phyloP scores from a whole-genome alignment of 805 yeast genomes.

The Ogataea polymorpha region DNA sequence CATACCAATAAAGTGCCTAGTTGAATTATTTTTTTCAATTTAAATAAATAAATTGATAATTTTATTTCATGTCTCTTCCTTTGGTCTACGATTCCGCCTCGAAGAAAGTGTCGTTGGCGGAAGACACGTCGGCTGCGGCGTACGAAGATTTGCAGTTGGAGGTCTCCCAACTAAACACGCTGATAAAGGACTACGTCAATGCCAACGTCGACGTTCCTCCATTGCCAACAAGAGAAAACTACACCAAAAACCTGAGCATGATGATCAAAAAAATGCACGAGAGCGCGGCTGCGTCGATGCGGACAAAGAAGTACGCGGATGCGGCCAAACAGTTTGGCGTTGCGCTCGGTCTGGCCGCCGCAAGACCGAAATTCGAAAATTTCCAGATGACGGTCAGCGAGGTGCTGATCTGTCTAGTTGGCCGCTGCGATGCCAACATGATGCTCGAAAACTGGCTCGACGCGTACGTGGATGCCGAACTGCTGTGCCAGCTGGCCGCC shows the following conservation, averaged over 20 bases:
- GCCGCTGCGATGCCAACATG: conserved; percentile 67
- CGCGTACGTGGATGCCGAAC: conserved; percentile 68
- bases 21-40: background rate
- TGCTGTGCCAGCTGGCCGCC: conserved; percentile 57
- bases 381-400: conserved; percentile 73
- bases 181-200: conserved; percentile 42
- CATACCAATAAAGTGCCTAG: conserved; percentile 36
- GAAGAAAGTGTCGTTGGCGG: conserved; percentile 28
- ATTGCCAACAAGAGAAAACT: conserved; percentile 49
- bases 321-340: conserved; percentile 61
- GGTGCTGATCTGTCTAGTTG: conserved; percentile 59
- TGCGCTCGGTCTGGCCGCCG: conserved; percentile 64
- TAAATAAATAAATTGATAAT: background rate
- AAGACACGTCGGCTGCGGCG: conserved; percentile 18
- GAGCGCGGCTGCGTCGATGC: conserved; percentile 57
- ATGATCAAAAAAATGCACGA: conserved; percentile 65
- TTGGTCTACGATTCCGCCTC: conserved; percentile 30
- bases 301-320: conserved; percentile 51
- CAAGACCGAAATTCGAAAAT: conserved; percentile 70
- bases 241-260: conserved; percentile 53
- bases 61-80: conserved; percentile 22
- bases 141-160: conserved; percentile 29
- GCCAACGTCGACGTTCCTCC: conserved; percentile 50
- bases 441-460: conserved; percentile 50
- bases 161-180: conserved; percentile 33